phyloP scores from a whole-genome alignment of 495 filamentous ascomycete genomes.

The Alectoria sarmentosa region DNA sequence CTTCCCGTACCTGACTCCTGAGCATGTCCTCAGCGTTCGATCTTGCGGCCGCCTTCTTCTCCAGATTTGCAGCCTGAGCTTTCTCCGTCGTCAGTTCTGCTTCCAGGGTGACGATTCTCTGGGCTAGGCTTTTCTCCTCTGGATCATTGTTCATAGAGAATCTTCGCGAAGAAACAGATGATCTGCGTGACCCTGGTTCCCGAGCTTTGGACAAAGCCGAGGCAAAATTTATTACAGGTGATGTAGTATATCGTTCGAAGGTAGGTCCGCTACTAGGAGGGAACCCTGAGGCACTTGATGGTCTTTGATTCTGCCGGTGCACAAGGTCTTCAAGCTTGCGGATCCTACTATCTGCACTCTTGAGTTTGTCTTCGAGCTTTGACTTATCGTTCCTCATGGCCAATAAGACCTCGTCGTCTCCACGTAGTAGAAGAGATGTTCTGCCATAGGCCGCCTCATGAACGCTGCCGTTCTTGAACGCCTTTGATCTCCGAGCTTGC shows the following conservation, averaged over 20 bases:
- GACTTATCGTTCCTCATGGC: slow-evolving; percentile 70
- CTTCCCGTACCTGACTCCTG: slow-evolving; percentile 45
- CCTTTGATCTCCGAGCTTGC: slow-evolving; percentile 70
- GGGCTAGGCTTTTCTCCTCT: slow-evolving; percentile 58
- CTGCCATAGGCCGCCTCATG: slow-evolving; percentile 74
- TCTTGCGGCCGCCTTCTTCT: slow-evolving; percentile 51
- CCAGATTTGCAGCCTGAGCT: slow-evolving; percentile 47
- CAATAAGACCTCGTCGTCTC: slow-evolving; percentile 68
- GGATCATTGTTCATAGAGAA: slow-evolving; percentile 58
- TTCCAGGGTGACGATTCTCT: slow-evolving; percentile 73
- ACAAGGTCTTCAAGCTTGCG: slow-evolving; percentile 88
- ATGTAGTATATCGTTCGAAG: slow-evolving; percentile 24
- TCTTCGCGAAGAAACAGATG: slow-evolving; percentile 58
- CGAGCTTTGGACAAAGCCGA: slow-evolving; percentile 47
- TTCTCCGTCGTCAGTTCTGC: slow-evolving; percentile 64
- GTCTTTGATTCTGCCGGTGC: slow-evolving; percentile 72
- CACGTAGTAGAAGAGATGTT: slow-evolving; percentile 71
- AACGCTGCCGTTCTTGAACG: slow-evolving; percentile 93
- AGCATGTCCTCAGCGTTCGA: slow-evolving; percentile 57
- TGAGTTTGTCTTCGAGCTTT: slow-evolving; percentile 72
- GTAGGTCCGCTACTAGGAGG: slow-evolving; percentile 23
- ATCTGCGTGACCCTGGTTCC: slow-evolving; percentile 51
- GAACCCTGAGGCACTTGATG: slow-evolving; percentile 63
- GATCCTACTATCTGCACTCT: slow-evolving; percentile 83
- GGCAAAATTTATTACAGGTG: slow-evolving; percentile 34